phyloP scores from a whole-genome alignment of 148 eudicot genomes.

The Chenopodium berlandieri region DNA sequence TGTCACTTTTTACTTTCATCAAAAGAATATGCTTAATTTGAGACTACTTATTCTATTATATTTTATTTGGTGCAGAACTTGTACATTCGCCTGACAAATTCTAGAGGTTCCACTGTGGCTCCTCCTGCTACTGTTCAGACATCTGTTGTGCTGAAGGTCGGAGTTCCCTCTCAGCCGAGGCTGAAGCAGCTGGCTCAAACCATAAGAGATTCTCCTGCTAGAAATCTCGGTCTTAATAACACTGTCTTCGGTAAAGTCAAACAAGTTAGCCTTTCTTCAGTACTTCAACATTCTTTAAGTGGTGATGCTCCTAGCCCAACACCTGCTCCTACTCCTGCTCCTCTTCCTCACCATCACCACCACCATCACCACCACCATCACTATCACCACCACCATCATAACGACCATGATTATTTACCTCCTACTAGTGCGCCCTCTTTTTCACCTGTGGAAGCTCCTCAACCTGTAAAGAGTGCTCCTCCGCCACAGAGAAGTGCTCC shows the following conservation, averaged over 20 bases:
- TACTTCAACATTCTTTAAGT: constrained; percentile 56
- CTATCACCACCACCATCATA: constrained; percentile 52
- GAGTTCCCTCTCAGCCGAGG: constrained; percentile 61
- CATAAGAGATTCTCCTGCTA: constrained; percentile 61
- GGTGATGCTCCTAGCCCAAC: constrained; percentile 42
- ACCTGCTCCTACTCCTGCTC: constrained; percentile 73
- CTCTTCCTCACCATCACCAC: constrained; percentile 34
- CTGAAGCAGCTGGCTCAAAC: constrained; percentile 86
- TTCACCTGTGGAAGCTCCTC: constrained; percentile 33
- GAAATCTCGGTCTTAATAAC: constrained; percentile 91
- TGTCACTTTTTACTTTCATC: background rate
- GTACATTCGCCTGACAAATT: constrained; percentile 74
- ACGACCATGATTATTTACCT: constrained; percentile 27
- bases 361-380: constrained; percentile 62
- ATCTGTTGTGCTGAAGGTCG: constrained; percentile 61
- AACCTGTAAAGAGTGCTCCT: constrained; percentile 36
- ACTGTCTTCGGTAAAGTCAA: constrained; percentile 87
- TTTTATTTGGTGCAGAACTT: constrained; percentile 62
- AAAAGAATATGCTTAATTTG: background rate
- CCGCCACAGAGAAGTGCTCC: constrained; percentile 34
- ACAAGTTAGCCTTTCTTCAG: constrained; percentile 84
- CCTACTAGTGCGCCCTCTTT: constrained; percentile 59
- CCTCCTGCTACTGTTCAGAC: constrained; percentile 83
- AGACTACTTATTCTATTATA: background rate
- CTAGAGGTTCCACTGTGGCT: constrained; percentile 74